These are phyloP conservation scores for Fusarium piperis DNA, from an alignment of 2,329 filamentous ascomycete species.

Conservation along the genomic window DNA sequence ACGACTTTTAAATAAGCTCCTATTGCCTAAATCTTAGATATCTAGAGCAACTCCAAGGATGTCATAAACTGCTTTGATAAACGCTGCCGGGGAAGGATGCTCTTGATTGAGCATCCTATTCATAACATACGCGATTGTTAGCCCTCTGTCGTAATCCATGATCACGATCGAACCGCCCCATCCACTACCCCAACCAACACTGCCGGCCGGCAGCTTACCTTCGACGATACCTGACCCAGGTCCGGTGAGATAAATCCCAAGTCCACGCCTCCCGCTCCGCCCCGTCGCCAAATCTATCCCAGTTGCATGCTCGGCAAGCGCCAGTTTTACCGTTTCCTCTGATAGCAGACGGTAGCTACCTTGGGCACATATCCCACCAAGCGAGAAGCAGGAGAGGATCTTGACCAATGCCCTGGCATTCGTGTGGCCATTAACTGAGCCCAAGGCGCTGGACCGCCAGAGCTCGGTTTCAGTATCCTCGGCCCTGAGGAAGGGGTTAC, in stretches of 20 bases:
- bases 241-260: neutral
- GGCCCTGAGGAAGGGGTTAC: neutral
- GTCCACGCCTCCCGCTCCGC: neutral
- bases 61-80: neutral
- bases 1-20: too few relatives aligned
- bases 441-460: neutral
- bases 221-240: neutral
- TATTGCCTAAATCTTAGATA: too few relatives aligned
- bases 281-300: neutral
- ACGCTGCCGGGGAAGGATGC: neutral
- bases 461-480: neutral
- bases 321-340: neutral
- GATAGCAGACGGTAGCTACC: neutral
- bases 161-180: neutral
- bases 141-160: neutral
- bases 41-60: neutral
- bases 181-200: neutral
- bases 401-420: neutral
- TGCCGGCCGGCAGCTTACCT: neutral
- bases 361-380: neutral
- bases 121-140: neutral
- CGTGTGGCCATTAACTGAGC: neutral
- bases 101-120: neutral
- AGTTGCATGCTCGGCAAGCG: neutral
- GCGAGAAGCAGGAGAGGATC: neutral